Percentiles rank a stretch among this genome's conserved stretches.
Evolutionary conservation across 495 filamentous ascomycete species (phyloP).

Genomic region (Durotheca rogersii): DNA sequence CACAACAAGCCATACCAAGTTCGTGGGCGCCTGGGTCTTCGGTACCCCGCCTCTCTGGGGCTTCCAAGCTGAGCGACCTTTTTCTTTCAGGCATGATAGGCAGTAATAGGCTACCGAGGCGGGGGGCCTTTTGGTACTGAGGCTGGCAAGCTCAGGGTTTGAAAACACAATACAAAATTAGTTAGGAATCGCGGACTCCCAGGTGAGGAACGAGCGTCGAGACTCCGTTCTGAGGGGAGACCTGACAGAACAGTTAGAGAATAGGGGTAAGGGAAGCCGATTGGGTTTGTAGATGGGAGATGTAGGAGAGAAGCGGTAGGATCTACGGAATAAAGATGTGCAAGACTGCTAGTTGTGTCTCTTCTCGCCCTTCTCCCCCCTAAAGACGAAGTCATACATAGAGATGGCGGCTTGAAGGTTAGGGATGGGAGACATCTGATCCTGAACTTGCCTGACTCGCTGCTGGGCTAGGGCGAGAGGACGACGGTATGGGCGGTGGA

Average conservation of each 20-base stretch:
- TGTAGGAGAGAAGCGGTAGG: slow-evolving; percentile 21
- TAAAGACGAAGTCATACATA: slow-evolving; percentile 19
- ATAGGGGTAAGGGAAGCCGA: slow-evolving; percentile 13
- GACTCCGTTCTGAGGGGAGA: slow-evolving; percentile 22
- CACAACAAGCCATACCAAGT: slow-evolving; percentile 56
- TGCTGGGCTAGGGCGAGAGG: neutral
- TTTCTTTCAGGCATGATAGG: slow-evolving; percentile 40
- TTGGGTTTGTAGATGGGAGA: slow-evolving; percentile 8
- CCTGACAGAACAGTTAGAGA: slow-evolving; percentile 15
- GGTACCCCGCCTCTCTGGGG: slow-evolving; percentile 63
- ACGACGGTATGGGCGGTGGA: neutral
- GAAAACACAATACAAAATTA: slow-evolving; percentile 7
- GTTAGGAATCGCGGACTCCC: slow-evolving; percentile 6
- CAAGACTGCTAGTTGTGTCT: slow-evolving; percentile 10
- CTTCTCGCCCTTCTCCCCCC: slow-evolving; percentile 9
- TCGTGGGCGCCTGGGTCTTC: slow-evolving; percentile 84
- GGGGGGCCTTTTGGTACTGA: neutral
- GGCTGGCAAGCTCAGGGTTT: neutral
- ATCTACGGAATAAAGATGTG: slow-evolving; percentile 16
- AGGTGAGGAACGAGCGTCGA: too few relatives aligned
- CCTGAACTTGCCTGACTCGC: slow-evolving; percentile 5
- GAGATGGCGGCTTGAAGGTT: slow-evolving; percentile 31
- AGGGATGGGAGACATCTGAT: slow-evolving; percentile 32
- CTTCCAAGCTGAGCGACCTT: slow-evolving; percentile 54
- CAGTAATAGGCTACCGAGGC: slow-evolving; percentile 1